phyloP scores from a whole-genome alignment of 176 grass and related monocot species.

The Otatea glauca region DNA sequence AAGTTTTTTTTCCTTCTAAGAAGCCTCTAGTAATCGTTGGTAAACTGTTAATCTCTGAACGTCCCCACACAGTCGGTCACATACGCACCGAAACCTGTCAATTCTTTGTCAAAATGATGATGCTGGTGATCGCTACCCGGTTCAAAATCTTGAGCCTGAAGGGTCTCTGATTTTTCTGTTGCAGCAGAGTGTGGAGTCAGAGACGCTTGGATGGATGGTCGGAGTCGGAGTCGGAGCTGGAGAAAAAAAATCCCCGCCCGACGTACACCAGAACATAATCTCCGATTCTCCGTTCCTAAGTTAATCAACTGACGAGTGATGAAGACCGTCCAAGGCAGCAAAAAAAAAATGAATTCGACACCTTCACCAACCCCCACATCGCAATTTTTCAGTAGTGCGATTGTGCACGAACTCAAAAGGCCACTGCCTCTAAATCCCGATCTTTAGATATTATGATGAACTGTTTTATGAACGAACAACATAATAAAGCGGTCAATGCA shows the following conservation, averaged over 20 bases:
- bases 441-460: too few species aligned
- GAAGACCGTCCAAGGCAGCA: background rate
- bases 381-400: background rate
- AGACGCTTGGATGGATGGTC: background rate
- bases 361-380: slow-evolving; percentile 43
- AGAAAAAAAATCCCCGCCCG: background rate
- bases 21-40: background rate
- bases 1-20: background rate
- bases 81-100: background rate
- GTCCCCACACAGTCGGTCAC: background rate
- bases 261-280: background rate
- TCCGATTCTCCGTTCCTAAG: background rate
- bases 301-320: background rate
- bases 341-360: background rate
- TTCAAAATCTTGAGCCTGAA: slow-evolving; percentile 53
- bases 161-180: slow-evolving; percentile 34
- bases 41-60: background rate
- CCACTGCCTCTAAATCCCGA: background rate
- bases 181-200: background rate
- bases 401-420: slow-evolving; percentile 20
- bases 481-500: background rate
- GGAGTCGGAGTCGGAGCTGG: background rate
- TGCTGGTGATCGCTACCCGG: slow-evolving; percentile 38
- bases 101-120: slow-evolving; percentile 40
- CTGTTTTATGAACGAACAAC: background rate